Evolutionary conservation across 768 basidiomycete genomes (phyloP).

Genomic region (Albatrellus ellisii): DNA sequence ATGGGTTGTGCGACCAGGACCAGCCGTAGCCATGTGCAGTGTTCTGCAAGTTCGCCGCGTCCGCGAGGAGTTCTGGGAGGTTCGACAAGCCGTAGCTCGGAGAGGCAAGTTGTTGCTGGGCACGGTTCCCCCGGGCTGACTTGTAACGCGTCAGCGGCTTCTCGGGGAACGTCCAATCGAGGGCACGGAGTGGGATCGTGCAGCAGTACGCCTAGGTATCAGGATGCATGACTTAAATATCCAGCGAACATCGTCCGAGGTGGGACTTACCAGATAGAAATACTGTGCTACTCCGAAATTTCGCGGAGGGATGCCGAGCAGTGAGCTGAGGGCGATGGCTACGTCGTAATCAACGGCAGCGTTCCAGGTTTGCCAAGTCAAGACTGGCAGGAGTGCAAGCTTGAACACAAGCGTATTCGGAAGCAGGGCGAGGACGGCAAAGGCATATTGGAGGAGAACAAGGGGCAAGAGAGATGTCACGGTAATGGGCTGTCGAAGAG

Average conservation of each 20-base stretch:
- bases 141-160: constrained; percentile 3
- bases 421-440: constrained; percentile 1
- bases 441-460: neutral
- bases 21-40: constrained; percentile 9
- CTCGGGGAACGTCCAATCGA: constrained; percentile 8
- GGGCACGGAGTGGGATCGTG: constrained; percentile 2
- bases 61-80: constrained; percentile 3
- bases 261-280: constrained; percentile 5
- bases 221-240: neutral
- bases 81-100: neutral
- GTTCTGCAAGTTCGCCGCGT: constrained; percentile 9
- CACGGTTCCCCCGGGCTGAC: neutral
- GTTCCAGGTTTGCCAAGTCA: constrained; percentile 1
- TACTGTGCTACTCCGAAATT: constrained; percentile 5
- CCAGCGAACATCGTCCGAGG: neutral
- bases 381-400: constrained; percentile 1
- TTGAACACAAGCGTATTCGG: constrained; percentile 1
- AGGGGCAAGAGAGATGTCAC: neutral
- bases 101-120: neutral
- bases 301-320: neutral
- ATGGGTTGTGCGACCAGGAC: constrained; percentile 9
- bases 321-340: neutral
- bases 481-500: constrained; percentile 2
- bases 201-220: constrained; percentile 3
- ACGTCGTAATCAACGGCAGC: constrained; percentile 1